phyloP scores from a whole-genome alignment of 1,284 basidiomycete species.

The Cryptococcus jaspeensis region DNA sequence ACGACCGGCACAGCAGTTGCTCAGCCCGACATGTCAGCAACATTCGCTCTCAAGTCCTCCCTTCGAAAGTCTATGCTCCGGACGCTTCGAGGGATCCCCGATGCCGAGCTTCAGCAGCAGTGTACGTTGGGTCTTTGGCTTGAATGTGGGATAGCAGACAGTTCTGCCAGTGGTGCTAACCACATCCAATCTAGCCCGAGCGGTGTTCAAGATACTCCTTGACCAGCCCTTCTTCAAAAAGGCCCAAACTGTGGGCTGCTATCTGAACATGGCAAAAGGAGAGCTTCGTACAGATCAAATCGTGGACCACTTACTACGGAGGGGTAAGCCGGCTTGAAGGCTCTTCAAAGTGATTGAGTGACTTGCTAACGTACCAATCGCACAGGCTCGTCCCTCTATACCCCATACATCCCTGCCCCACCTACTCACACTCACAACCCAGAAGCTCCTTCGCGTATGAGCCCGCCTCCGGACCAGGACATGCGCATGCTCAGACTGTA shows the following conservation, averaged over 20 bases:
- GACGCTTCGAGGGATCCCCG: slow-evolving; percentile 32
- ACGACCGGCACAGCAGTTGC: not conserved
- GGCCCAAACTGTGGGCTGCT: slow-evolving; percentile 43
- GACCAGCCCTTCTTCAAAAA: slow-evolving; percentile 31
- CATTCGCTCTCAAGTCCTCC: slow-evolving; percentile 36
- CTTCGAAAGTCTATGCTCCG: slow-evolving; percentile 41
- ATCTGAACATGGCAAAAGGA: slow-evolving; percentile 47
- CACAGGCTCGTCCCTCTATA: slow-evolving; percentile 36
- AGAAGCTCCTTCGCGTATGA: slow-evolving; percentile 5
- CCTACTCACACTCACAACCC: slow-evolving; percentile 1
- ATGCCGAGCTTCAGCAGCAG: slow-evolving; percentile 37
- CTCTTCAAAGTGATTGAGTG: not conserved
- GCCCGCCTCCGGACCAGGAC: slow-evolving; percentile 16
- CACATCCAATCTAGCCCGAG: slow-evolving; percentile 25
- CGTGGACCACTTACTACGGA: slow-evolving; percentile 35
- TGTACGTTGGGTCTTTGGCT: slow-evolving; percentile 26
- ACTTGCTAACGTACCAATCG: not conserved
- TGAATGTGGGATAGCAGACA: too few relatives aligned
- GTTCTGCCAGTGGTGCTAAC: too few relatives aligned
- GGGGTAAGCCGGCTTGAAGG: slow-evolving; percentile 20
- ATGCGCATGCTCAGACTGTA: slow-evolving; percentile 50
- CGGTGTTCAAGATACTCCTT: slow-evolving; percentile 30
- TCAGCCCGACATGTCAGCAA: slow-evolving; percentile 9
- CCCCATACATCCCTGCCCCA: slow-evolving; percentile 36
- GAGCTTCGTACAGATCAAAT: slow-evolving; percentile 46